phyloP scores from a whole-genome alignment of 2,329 filamentous ascomycete species.

The Claviceps spartinae region DNA sequence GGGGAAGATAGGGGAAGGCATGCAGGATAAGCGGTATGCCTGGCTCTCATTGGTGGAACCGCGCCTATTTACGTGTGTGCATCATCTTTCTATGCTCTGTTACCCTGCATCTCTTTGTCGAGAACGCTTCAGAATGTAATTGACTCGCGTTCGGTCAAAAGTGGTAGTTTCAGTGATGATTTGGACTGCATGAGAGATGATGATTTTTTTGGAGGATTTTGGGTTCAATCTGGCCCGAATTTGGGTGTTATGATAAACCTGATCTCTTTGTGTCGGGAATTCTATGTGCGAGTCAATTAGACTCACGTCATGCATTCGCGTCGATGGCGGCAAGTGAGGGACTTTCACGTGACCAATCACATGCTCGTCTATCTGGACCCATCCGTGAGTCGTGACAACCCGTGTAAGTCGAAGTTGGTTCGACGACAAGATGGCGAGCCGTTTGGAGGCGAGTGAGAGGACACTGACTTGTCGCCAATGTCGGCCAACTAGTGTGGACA shows the following conservation, averaged over 20 bases:
- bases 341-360: slow-evolving; percentile 3
- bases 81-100: too few species aligned
- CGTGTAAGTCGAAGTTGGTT: slow-evolving; percentile 6
- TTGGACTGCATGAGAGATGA: too few species aligned
- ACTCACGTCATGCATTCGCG: too few species aligned
- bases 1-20: not conserved
- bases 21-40: not conserved
- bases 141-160: too few species aligned
- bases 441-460: not conserved
- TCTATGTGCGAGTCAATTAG: too few species aligned
- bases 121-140: too few species aligned
- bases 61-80: not conserved
- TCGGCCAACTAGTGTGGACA: not conserved
- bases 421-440: slow-evolving; percentile 2
- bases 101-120: too few species aligned
- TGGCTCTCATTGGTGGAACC: not conserved
- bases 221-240: too few species aligned
- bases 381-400: not conserved
- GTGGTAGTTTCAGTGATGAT: too few species aligned
- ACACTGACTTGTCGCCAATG: slow-evolving; percentile 2
- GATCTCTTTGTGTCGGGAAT: too few species aligned
- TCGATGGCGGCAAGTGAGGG: not conserved
- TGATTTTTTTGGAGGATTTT: too few species aligned
- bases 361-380: not conserved
- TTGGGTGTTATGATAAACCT: too few species aligned